Evolutionary conservation across 129 eudicot genomes (phyloP), one percentile per base, ranked within the genome.

Genomic region (Arctium minus): DNA sequence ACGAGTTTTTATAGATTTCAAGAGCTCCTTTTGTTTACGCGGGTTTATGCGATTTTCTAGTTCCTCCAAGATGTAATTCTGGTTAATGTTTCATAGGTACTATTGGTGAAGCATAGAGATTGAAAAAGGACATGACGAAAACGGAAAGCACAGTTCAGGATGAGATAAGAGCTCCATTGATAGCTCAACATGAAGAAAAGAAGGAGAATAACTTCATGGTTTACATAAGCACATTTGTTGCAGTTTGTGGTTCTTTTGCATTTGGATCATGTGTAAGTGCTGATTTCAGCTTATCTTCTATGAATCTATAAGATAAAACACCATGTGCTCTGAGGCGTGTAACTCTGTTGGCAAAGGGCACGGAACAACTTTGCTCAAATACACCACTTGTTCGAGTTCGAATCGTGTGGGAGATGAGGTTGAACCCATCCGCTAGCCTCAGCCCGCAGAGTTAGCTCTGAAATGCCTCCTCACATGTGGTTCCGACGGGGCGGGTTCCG

Each of bases 241-340:
- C 88, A 38, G 85, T 85, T 36, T 85, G 88, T 75, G 88, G 88
- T 80, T 85, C 88, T 75, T 85, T 75, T 75, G 88, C 88, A 48
- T 85, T 85, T 85, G 88, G 88, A 85, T 85, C 88, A 74, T 85
- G 88, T 75, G 85, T 85, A 80, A 80, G 88, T 75, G 37, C 22
- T 38, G 18, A 44, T 82, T 17, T 33, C 53, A 22, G n/a, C 31
- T 76, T 37, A 76, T 56, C 18, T 50, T 35, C 46, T 70, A 70
- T 22, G 2, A 50, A 50, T 31, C 44, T 46, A 37, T 77, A 6
- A 50, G 10, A 78, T 72, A 10, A 17, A 50, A 60, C 29, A 56
- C 22, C 29, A 56, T 56, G 27, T 17, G 29, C 67, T 8, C 27
- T 17, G 22, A 8, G 0, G 2, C 30, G 2, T 60, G 68, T 56